phyloP scores from a whole-genome alignment of 2,329 filamentous ascomycete species.

The Pyricularia sp. region DNA sequence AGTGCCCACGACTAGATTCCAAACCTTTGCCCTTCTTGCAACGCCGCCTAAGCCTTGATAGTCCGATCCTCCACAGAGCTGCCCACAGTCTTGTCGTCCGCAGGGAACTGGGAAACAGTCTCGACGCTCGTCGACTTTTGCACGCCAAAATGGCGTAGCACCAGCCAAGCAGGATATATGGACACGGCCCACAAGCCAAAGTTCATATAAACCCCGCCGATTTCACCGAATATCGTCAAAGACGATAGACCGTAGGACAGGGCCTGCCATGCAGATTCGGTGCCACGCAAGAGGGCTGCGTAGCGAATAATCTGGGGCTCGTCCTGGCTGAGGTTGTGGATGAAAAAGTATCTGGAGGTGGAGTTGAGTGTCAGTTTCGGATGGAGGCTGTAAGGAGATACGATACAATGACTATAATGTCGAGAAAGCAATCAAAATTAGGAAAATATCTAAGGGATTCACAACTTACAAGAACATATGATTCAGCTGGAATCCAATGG shows the following conservation, averaged over 20 bases:
- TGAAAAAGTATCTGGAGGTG: conserved; percentile 28
- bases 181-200: not conserved
- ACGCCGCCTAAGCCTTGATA: not conserved
- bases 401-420: no score
- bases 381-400: no score
- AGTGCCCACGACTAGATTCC: no score
- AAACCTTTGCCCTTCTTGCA: not conserved
- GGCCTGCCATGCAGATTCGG: conserved; percentile 61
- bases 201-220: conserved; percentile 16
- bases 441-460: no score
- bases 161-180: not conserved
- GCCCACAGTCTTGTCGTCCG: not conserved
- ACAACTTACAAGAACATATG: not conserved
- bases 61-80: not conserved
- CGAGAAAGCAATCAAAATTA: no score
- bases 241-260: conserved; percentile 57
- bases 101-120: not conserved
- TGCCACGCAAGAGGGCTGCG: conserved; percentile 53
- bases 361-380: no score
- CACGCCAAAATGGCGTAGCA: not conserved
- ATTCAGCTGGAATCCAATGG: not conserved
- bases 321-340: conserved; percentile 48
- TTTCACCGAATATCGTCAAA: conserved; percentile 45
- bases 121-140: not conserved
- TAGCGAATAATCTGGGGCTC: conserved; percentile 55